Evolutionary conservation across 768 basidiomycete genomes (phyloP), one percentile per base, ranked within the genome.

Genomic region (Wakefieldia striispora): DNA sequence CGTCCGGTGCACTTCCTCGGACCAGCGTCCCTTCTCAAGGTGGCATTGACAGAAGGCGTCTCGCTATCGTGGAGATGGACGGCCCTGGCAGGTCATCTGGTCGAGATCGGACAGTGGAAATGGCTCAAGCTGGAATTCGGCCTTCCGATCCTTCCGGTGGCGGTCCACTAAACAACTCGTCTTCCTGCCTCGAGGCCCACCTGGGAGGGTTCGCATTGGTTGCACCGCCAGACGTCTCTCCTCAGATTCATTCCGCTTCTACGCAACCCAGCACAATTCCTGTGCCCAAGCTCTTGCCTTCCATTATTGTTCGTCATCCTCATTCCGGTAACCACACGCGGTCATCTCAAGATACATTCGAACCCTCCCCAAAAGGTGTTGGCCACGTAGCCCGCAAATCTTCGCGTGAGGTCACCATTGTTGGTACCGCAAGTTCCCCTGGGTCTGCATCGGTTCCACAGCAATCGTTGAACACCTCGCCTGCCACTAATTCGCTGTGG

Each of bases 161-260:
- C 59, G 57, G 62, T 49, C 62, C 65, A 36, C 57, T 66, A 6
- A 50, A 63, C 38, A 56, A 56, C 51, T 53, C 74, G 48, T 71
- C 68, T 39, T 67, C 76, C 34, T 70, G 72, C 16, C 57, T 73
- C 45, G 66, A 72, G 47, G 68, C 72, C 33, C 70, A 68, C 55
- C 59, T 48, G 14, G 46, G 43, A 10, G 79, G 80, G 45, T 73
- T 88, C 21, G 82, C 86, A 45, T 73, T 89, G 54, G 82, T 88
- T 51, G 83, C 84, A 45, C 87, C 86, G 43, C 84, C 86, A 34
- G 88, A 87, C 65, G 82, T 81, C 55, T 75, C 81, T 9, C 75
- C 76, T 14, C 70, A 63, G 40, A 67, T 75, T 13, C 81, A 83
- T 59, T 72, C 79, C 24, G 75, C 77, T 46, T 70, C 83, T 40